These are phyloP conservation scores for Diaporthe velutina DNA, from an alignment of 2,329 filamentous ascomycete genomes.

Conservation along the genomic window DNA sequence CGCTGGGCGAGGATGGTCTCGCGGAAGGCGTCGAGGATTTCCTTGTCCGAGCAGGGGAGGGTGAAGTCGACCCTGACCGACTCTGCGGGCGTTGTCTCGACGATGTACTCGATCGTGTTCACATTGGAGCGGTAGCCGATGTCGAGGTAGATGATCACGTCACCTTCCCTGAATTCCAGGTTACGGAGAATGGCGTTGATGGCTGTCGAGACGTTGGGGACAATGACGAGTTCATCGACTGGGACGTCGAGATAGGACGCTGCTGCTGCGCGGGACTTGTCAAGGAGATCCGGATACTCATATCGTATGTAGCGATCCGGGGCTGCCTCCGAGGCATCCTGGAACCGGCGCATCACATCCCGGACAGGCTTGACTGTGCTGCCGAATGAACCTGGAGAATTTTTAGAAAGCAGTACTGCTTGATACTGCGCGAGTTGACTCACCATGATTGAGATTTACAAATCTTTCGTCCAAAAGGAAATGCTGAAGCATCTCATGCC, in stretches of 20 bases:
- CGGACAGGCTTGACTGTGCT: conserved; percentile 75
- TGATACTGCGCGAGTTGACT: not conserved
- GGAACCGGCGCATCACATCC: conserved; percentile 72
- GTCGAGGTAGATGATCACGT: conserved; percentile 83
- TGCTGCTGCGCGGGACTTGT: conserved; percentile 73
- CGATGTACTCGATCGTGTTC: conserved; percentile 78
- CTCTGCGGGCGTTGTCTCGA: conserved; percentile 71
- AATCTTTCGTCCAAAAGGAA: conserved; percentile 1
- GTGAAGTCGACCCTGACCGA: conserved; percentile 65
- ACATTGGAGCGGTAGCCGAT: conserved; percentile 84
- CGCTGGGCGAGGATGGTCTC: conserved; percentile 68
- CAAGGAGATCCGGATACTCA: conserved; percentile 71
- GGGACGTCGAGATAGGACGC: conserved; percentile 76
- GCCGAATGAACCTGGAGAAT: conserved; percentile 78
- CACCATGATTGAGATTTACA: conserved; percentile 2
- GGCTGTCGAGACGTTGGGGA: conserved; percentile 84
- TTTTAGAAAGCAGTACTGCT: not conserved
- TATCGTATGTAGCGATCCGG: conserved; percentile 85
- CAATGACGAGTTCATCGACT: conserved; percentile 76
- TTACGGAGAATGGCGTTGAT: conserved; percentile 84
- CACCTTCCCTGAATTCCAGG: conserved; percentile 74
- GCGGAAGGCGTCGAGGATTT: conserved; percentile 73
- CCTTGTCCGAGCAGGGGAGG: conserved; percentile 79
- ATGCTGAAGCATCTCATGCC: not conserved
- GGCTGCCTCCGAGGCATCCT: conserved; percentile 73